phyloP scores from a whole-genome alignment of 2,329 filamentous ascomycete genomes.

The Piedraia hortae region DNA sequence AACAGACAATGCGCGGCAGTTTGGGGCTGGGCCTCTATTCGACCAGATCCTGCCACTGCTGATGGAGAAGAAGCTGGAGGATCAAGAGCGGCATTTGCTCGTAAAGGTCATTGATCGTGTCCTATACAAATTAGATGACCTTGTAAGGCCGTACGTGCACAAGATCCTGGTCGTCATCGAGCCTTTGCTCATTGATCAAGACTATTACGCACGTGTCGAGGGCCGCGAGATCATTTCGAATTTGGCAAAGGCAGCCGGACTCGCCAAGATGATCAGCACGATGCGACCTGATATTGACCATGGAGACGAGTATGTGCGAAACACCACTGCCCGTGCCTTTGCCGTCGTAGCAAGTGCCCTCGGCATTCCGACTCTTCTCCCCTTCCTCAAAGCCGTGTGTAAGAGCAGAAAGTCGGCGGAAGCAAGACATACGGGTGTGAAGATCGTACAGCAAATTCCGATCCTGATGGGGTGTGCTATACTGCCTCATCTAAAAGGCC shows the following conservation, averaged over 20 bases:
- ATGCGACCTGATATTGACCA: conserved; percentile 98
- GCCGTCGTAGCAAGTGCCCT: conserved; percentile 90
- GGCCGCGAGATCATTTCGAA: conserved; percentile 98
- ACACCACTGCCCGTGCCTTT: conserved; percentile 89
- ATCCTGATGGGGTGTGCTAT: conserved; percentile 97
- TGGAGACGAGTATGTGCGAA: conserved; percentile 91
- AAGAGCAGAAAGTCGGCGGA: conserved; percentile 99
- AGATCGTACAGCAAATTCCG: conserved; percentile 96
- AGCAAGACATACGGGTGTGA: conserved; percentile 88
- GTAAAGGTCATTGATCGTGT: conserved; percentile 98
- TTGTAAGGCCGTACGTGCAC: conserved; percentile 87
- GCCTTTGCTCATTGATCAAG: conserved; percentile 94
- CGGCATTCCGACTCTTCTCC: conserved; percentile 79
- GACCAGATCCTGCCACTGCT: conserved; percentile 89
- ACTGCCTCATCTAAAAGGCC: conserved; percentile 74
- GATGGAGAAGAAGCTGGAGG: conserved; percentile 95
- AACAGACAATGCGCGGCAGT: conserved; percentile 88
- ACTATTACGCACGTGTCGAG: conserved; percentile 95
- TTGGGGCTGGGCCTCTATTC: conserved; percentile 79
- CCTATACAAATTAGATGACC: conserved; percentile 89
- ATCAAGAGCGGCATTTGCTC: conserved; percentile 88
- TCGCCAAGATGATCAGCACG: conserved; percentile 97
- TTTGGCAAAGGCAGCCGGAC: conserved; percentile 78
- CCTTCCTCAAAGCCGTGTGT: conserved; percentile 85
- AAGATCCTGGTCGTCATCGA: conserved; percentile 98